Conservation (phyloP, 371 early-diverging fungal genomes). For the Capillidium heterosporum region DNA sequence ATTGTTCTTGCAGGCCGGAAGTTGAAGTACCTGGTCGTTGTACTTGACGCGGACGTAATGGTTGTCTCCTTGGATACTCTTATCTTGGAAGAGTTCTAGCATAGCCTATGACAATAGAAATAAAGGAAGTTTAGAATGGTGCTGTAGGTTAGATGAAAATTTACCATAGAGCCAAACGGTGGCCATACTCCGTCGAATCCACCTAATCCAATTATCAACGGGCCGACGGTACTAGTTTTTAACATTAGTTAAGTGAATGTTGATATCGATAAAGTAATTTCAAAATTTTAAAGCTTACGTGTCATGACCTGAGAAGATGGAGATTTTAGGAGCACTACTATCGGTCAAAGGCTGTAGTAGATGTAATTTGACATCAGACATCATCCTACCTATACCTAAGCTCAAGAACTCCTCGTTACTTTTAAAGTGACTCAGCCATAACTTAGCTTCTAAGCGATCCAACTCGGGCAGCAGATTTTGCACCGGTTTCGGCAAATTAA, state of each 20-base stretch:
- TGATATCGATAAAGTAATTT: slow-evolving; percentile 1
- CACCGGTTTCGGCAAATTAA: slow-evolving; percentile 20
- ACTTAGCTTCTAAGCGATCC: neutral
- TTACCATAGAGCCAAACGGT: slow-evolving; percentile 11
- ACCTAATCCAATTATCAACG: slow-evolving; percentile 34
- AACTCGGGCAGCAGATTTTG: slow-evolving; percentile 1
- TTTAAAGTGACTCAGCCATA: slow-evolving; percentile 7
- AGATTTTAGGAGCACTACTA: slow-evolving; percentile 28
- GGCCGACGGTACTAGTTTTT: slow-evolving; percentile 32
- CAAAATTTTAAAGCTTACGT: slow-evolving; percentile 19
- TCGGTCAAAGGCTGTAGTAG: slow-evolving; percentile 16
- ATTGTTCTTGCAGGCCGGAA: slow-evolving; percentile 37
- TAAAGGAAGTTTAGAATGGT: slow-evolving; percentile 17
- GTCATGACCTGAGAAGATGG: slow-evolving; percentile 62
- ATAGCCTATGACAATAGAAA: slow-evolving; percentile 30
- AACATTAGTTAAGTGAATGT: neutral
- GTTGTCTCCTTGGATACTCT: slow-evolving; percentile 8
- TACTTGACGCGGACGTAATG: slow-evolving; percentile 55
- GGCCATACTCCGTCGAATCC: slow-evolving; percentile 23
- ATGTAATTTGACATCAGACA: slow-evolving; percentile 26
- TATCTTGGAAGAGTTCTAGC: slow-evolving; percentile 43
- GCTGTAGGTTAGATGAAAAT: slow-evolving; percentile 5
- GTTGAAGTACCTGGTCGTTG: slow-evolving; percentile 31
- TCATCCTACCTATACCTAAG: slow-evolving; percentile 28
- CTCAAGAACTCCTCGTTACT: slow-evolving; percentile 17